A percentile compares a stretch with the other conserved stretches of the same genome.
Conservation (phyloP, 768 basidiomycete genomes). For the Royoungia palumana region DNA sequence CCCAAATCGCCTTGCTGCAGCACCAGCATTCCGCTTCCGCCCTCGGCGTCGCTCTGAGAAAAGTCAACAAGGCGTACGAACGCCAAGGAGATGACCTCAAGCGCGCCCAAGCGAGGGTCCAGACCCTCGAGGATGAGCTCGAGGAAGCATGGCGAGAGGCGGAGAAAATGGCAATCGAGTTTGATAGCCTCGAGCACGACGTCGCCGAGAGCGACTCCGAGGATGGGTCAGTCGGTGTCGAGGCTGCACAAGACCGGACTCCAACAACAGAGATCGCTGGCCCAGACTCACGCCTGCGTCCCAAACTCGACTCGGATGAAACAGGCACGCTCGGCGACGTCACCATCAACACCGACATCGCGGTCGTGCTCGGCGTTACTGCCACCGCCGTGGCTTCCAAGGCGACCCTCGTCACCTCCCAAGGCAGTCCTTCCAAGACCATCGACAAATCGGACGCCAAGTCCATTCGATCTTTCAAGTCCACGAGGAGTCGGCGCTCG, state of each 20-base stretch:
- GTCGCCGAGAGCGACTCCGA: slow-evolving; percentile 22
- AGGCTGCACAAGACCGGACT: background rate
- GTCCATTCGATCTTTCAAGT: slow-evolving; percentile 26
- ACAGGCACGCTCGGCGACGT: slow-evolving; percentile 22
- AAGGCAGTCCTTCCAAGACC: background rate
- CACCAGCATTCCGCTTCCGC: slow-evolving; percentile 75
- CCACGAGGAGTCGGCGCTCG: slow-evolving; percentile 24
- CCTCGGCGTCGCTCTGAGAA: slow-evolving; percentile 71
- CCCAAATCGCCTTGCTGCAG: slow-evolving; percentile 56
- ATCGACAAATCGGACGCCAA: slow-evolving; percentile 14
- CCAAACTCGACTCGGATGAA: slow-evolving; percentile 24
- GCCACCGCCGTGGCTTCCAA: slow-evolving; percentile 37
- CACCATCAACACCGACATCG: slow-evolving; percentile 26
- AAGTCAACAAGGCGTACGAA: slow-evolving; percentile 73
- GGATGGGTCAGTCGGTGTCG: slow-evolving; percentile 2
- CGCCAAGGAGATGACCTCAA: slow-evolving; percentile 59
- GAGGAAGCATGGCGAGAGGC: slow-evolving; percentile 82
- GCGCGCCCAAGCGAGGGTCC: slow-evolving; percentile 44
- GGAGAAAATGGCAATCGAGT: slow-evolving; percentile 65
- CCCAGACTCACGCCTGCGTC: slow-evolving; percentile 4
- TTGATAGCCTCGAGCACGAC: slow-evolving; percentile 56
- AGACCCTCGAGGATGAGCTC: slow-evolving; percentile 62
- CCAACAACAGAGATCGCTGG: slow-evolving; percentile 3
- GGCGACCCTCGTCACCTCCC: slow-evolving; percentile 30
- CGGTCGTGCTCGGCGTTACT: slow-evolving; percentile 36